Percentiles rank a stretch among this genome's conserved stretches.
phyloP scores from a whole-genome alignment of 495 filamentous ascomycete genomes.

The Penicillium goetzii region DNA sequence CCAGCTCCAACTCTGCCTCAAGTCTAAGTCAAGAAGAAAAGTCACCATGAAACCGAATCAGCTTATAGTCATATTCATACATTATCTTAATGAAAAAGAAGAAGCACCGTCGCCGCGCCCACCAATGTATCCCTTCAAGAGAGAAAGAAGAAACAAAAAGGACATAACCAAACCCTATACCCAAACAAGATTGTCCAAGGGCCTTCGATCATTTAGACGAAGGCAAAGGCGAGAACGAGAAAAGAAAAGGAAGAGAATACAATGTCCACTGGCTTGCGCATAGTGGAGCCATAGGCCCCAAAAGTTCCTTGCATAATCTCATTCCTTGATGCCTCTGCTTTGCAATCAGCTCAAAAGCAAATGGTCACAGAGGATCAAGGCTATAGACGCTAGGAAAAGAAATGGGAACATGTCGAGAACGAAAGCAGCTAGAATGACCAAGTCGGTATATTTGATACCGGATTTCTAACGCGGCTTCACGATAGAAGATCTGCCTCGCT shows the following conservation, averaged over 20 bases:
- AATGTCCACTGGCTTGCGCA: background rate
- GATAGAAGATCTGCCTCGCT: slow-evolving; percentile 8
- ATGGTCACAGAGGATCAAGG: background rate
- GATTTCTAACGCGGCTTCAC: slow-evolving; percentile 5
- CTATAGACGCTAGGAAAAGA: background rate
- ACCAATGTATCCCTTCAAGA: slow-evolving; percentile 17
- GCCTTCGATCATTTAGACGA: background rate
- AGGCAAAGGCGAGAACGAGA: slow-evolving; percentile 2
- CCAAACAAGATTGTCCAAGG: background rate
- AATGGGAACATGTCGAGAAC: background rate
- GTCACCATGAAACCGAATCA: slow-evolving; percentile 8
- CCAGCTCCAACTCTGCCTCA: too few relatives aligned
- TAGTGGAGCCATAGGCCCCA: background rate
- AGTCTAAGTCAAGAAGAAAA: background rate
- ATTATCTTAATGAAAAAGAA: slow-evolving; percentile 24
- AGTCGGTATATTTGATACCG: background rate
- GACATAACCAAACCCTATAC: background rate
- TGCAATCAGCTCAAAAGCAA: background rate
- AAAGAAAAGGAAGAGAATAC: background rate
- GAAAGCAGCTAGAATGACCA: background rate
- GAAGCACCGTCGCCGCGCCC: slow-evolving; percentile 19
- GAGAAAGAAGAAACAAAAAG: slow-evolving; percentile 15
- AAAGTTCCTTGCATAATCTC: background rate
- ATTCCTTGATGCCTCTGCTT: background rate
- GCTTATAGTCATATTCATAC: slow-evolving; percentile 31